Percentiles rank a stretch among this genome's conserved stretches.
These are phyloP conservation scores for Buxus sempervirens DNA, from an alignment of 164 flowering plant species.

Conservation along the genomic window DNA sequence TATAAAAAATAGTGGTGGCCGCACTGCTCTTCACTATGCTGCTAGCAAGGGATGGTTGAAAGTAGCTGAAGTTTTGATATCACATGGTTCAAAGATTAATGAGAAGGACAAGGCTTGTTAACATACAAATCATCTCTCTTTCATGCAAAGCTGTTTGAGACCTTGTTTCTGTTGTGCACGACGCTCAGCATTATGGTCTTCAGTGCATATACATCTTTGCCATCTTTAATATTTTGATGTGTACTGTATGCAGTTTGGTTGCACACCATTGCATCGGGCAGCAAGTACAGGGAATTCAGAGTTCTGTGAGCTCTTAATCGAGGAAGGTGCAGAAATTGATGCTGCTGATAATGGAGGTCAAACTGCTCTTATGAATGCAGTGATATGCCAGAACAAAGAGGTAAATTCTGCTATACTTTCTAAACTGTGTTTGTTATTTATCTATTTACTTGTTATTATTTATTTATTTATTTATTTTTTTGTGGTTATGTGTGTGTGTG, in stretches of 20 bases:
- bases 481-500: no score
- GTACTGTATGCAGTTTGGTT: slow-evolving; percentile 64
- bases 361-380: slow-evolving; percentile 92
- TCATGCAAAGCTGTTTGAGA: neutral
- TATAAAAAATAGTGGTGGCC: slow-evolving; percentile 82
- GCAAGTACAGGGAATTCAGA: slow-evolving; percentile 78
- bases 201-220: neutral
- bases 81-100: slow-evolving; percentile 76
- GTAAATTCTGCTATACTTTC: slow-evolving; percentile 29
- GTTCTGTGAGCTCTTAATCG: slow-evolving; percentile 79
- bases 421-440: neutral
- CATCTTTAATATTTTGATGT: neutral
- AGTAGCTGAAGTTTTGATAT: slow-evolving; percentile 66
- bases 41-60: slow-evolving; percentile 90
- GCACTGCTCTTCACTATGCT: slow-evolving; percentile 95
- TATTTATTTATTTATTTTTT: no score
- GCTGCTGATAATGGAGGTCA: slow-evolving; percentile 76
- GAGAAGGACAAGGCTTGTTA: slow-evolving; percentile 73
- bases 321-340: slow-evolving; percentile 96
- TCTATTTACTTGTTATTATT: neutral
- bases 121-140: neutral
- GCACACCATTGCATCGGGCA: slow-evolving; percentile 96
- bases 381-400: slow-evolving; percentile 73
- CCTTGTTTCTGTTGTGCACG: neutral
- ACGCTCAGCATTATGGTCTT: neutral